These are phyloP conservation scores for Tylopilus sp. DNA, from an alignment of 1,284 basidiomycete genomes.

Conservation along the genomic window DNA sequence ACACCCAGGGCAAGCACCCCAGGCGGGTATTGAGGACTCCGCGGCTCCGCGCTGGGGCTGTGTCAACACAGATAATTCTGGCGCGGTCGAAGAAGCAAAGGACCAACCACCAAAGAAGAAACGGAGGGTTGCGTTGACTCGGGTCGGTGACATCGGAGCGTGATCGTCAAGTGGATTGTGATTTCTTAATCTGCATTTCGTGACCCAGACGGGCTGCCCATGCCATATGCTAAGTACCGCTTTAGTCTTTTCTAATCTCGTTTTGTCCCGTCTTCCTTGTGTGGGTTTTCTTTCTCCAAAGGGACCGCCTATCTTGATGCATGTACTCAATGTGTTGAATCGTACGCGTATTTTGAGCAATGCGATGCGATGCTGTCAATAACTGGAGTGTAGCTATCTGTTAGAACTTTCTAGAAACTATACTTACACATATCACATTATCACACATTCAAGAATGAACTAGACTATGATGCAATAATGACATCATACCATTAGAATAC, in stretches of 20 bases:
- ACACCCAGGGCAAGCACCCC: conserved; percentile 45
- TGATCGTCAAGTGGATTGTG: conserved; percentile 11
- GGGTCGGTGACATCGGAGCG: conserved; percentile 57
- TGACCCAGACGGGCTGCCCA: not conserved
- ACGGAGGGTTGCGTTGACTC: conserved; percentile 77
- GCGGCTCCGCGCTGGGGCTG: conserved; percentile 13
- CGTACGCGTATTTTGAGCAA: conserved; percentile 23
- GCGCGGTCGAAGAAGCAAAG: conserved; percentile 27
- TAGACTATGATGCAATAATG: no score
- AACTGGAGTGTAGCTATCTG: no score
- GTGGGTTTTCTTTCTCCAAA: not conserved
- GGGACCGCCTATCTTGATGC: conserved; percentile 11
- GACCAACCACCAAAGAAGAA: conserved; percentile 80
- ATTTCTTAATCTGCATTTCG: conserved; percentile 9
- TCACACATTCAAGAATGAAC: no score
- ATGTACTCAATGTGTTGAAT: conserved; percentile 3
- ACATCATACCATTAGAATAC: no score
- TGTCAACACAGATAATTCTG: conserved; percentile 10
- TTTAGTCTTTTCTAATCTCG: conserved; percentile 19
- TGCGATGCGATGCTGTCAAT: conserved; percentile 15
- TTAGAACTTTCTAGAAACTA: no score
- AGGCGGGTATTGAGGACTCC: conserved; percentile 17
- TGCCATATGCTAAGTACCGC: conserved; percentile 17
- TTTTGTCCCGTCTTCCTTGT: conserved; percentile 10
- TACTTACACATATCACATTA: no score